A percentile compares a stretch with the other conserved stretches of the same genome.
phyloP scores from a whole-genome alignment of 345 rosid genomes.

The Microcos paniculata region DNA sequence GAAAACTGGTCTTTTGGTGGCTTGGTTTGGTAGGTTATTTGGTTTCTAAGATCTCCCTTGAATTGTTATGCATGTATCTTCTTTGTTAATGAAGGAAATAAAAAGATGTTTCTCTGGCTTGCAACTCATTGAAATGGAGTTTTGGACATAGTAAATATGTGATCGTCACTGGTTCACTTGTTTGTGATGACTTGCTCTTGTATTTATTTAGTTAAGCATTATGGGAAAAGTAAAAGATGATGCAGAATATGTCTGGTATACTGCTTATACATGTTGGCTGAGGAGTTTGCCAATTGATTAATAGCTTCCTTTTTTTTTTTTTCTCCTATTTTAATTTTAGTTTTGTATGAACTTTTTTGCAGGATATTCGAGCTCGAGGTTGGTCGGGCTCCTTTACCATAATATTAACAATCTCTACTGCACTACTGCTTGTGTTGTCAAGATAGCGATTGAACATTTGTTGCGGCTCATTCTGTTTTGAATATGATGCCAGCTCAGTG shows the following conservation, averaged over 20 bases:
- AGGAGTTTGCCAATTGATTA: conserved; percentile 2
- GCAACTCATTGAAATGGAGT: too few relatives aligned
- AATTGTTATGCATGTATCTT: background rate
- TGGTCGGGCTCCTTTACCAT: conserved; percentile 17
- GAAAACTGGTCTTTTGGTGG: background rate
- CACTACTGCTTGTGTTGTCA: conserved; percentile 32
- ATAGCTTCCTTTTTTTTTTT: background rate
- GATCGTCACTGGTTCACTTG: background rate
- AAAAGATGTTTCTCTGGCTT: background rate
- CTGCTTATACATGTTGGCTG: background rate
- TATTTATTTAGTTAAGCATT: background rate
- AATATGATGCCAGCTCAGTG: conserved; percentile 15
- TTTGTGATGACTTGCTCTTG: background rate
- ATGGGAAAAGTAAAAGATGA: background rate
- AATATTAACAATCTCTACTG: conserved; percentile 33
- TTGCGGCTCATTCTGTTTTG: conserved; percentile 1
- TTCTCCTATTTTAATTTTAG: background rate
- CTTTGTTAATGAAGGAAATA: background rate
- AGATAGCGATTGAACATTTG: conserved; percentile 30
- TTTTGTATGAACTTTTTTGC: conserved; percentile 23
- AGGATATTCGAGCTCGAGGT: conserved; percentile 38
- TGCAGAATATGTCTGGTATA: background rate
- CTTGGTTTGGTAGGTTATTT: background rate
- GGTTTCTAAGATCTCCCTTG: background rate
- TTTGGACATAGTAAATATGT: background rate